These are phyloP conservation scores for Penicillium roqueforti DNA, from an alignment of 495 filamentous ascomycete species.

Conservation along the genomic window DNA sequence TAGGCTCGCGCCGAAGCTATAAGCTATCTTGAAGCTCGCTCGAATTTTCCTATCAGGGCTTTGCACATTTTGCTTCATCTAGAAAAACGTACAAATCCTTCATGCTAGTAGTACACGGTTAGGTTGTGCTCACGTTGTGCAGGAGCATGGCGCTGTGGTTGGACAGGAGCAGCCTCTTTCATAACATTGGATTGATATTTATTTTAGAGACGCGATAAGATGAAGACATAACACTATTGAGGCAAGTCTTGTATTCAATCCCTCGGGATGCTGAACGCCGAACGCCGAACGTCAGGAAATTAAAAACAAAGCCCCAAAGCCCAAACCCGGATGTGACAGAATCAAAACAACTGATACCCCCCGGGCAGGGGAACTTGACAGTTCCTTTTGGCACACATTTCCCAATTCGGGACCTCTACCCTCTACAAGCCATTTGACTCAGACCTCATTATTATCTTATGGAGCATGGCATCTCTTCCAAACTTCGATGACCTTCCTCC, in stretches of 20 bases:
- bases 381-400: background rate
- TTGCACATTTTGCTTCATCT: background rate
- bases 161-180: slow-evolving; percentile 7
- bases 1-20: background rate
- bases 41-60: background rate
- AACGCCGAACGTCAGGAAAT: background rate
- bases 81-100: no score
- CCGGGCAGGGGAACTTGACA: background rate
- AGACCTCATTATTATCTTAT: background rate
- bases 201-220: slow-evolving; percentile 12
- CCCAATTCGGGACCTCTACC: background rate
- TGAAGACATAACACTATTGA: background rate
- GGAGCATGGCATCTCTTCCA: slow-evolving; percentile 19
- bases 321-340: no score
- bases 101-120: slow-evolving; percentile 13
- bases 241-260: background rate
- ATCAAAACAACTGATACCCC: background rate
- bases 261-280: background rate
- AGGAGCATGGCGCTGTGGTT: slow-evolving; percentile 7
- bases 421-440: background rate
- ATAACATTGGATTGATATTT: slow-evolving; percentile 15
- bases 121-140: slow-evolving; percentile 7
- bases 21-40: background rate
- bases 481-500: slow-evolving; percentile 56
- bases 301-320: background rate